Base-by-base conservation (phyloP, 176 grass and related monocot genomes). In the Oryza glaberrima region DNA sequence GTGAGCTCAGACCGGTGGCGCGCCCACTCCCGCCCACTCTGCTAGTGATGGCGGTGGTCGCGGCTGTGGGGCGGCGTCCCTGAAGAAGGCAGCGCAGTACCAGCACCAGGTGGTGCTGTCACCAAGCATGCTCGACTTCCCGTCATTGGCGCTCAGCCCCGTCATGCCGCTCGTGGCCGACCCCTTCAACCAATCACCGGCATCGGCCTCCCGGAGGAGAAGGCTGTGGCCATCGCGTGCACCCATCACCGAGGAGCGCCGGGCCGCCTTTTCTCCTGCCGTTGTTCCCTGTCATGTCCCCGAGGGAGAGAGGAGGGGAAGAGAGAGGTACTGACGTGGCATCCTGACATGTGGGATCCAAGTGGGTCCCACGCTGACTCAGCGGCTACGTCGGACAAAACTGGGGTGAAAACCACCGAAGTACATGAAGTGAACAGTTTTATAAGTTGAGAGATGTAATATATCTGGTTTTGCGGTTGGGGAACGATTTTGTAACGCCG, bases 241-340 rank as follows among this genome's bases (percentile, higher is more conserved):
- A 91, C 79, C 92, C 92, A 0, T 96, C 97, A 2, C 94, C 97
- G 46, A 84, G 92, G 79, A 82, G 78, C 43, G 77, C 80, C 68
- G 91, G 90, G 66, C 93, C 82, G 28, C 96, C 96, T 11, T 66
- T 89, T 16, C 83, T 98, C 22, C 93, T 95, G 76, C 87, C 96
- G 32, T 88, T 98, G n/a, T 98, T 98, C 79, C 96, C 96, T 4
- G 85, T 92, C 79, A 95, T 91, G 2, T 98, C 93, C 2, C 91
- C 96, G 15, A 83, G 91, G 81, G 73, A 32, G 0, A 32, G 30
- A 32, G 0, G 30, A 32, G 30, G 30, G 30, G 30, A 32, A 32
- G 30, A 32, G 30, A 28, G 30, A 32, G 30, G 2, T 32, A 0
- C 2, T 32, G 30, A 32, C 0, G 30, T 32, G 30, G 30, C 30